These are phyloP conservation scores for Alternaria sp. DNA, from an alignment of 2,329 filamentous ascomycete species.

Conservation along the genomic window DNA sequence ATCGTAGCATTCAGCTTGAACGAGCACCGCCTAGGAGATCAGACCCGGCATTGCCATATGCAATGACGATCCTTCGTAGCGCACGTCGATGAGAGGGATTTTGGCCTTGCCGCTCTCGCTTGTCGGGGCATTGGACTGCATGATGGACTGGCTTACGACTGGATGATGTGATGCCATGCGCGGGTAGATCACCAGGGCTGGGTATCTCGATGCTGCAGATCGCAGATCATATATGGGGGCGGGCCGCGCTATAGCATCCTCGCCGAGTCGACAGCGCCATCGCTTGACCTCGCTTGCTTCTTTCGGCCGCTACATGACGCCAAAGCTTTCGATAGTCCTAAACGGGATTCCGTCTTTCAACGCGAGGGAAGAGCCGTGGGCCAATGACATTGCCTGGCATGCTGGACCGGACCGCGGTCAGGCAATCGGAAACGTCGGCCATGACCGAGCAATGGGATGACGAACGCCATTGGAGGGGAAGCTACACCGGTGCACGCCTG, in stretches of 20 bases:
- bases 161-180: slow-evolving; percentile 7
- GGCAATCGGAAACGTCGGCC: neutral
- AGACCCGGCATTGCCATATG: neutral
- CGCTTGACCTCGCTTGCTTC: slow-evolving; percentile 5
- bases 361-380: neutral
- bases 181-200: slow-evolving; percentile 11
- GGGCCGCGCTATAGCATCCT: neutral
- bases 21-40: neutral
- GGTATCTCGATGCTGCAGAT: slow-evolving; percentile 9
- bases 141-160: neutral
- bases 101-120: neutral
- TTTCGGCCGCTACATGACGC: slow-evolving; percentile 1
- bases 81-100: neutral
- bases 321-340: neutral
- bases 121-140: neutral
- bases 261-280: neutral
- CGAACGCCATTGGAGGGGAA: neutral
- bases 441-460: neutral
- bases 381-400: neutral
- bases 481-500: neutral
- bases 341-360: neutral
- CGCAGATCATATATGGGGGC: slow-evolving; percentile 9
- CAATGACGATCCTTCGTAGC: neutral
- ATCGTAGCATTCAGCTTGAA: slow-evolving; percentile 3
- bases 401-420: neutral